Base-by-base conservation (phyloP, 2,329 filamentous ascomycete genomes). In the Epichloe brachyelytri region DNA sequence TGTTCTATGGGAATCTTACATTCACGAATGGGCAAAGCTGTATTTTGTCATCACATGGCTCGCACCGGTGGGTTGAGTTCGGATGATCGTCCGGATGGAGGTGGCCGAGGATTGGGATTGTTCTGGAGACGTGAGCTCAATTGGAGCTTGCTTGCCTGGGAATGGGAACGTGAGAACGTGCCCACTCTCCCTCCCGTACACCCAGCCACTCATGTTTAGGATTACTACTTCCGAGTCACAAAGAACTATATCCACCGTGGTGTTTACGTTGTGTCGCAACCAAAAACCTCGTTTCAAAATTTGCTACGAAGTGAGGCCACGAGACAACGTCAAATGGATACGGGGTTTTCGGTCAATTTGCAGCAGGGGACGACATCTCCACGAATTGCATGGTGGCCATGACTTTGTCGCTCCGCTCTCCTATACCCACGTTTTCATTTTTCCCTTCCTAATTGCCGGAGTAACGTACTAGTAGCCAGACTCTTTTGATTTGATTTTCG, bases 1-100 rank as follows among this genome's bases (percentile, higher is more conserved):
- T 98, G 93, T 69, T 88, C 86, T 37, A 97, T 97, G 93, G 93
- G 88, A 1, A 85, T 97, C 59, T 75, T 97, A 20, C 90, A 97
- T 64, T 96, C 91, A 8, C 81, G 93, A 48, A 95, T 98, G 76
- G 83, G 87, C 43, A 83, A 85, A 49, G 86, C 90, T 48, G 77
- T 95, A 39, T 95, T 95, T 68, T 81, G 80, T 56, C 76, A 82
- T 55, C 79, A 86, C 51, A 93, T 95, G 85, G 77, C 79, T 45
- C 71, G 80, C 56, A 94, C 86, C 12, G 91, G 91, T 47, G 90
- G 88, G 43, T 74, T 96, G 70, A 85, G 84, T 60, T 84, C 88
- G 20, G 88, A 95, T 65, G 78, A 81, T 63, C 78, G 78, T 58
- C 72, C 75, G 55, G 66, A 73, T 57, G 71, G 73, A 60, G 74